A percentile compares a stretch with the other conserved stretches of the same genome.
These are phyloP conservation scores for Coniochaeta prunicola DNA, from an alignment of 2,329 filamentous ascomycete species.

Conservation along the genomic window DNA sequence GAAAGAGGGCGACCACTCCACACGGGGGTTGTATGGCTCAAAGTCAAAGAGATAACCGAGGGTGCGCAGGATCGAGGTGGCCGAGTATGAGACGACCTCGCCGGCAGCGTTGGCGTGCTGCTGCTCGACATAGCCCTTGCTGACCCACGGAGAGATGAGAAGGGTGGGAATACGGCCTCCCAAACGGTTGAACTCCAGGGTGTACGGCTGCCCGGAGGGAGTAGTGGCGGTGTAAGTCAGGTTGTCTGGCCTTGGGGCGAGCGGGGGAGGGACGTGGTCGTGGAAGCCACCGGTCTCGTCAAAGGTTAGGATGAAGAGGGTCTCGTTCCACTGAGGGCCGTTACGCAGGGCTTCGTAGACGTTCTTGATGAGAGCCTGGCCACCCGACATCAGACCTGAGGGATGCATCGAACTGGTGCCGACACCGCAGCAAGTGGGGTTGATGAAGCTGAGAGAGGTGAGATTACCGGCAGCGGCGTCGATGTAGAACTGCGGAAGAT, in stretches of 20 bases:
- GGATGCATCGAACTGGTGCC: slow-evolving; percentile 35
- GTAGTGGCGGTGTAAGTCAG: slow-evolving; percentile 27
- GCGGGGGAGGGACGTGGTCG: slow-evolving; percentile 35
- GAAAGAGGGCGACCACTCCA: slow-evolving; percentile 29
- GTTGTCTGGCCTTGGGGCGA: slow-evolving; percentile 29
- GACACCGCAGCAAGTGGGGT: slow-evolving; percentile 41
- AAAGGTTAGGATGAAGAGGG: slow-evolving; percentile 37
- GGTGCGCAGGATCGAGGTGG: slow-evolving; percentile 34
- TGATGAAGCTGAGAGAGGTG: slow-evolving; percentile 39
- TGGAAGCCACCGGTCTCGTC: slow-evolving; percentile 40
- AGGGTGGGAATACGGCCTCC: slow-evolving; percentile 35
- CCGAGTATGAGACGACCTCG: slow-evolving; percentile 28
- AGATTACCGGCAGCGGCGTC: slow-evolving; percentile 36
- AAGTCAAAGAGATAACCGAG: slow-evolving; percentile 34
- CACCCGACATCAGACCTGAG: slow-evolving; percentile 32
- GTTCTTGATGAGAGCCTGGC: slow-evolving; percentile 35
- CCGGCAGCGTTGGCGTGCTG: slow-evolving; percentile 24
- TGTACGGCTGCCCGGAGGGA: slow-evolving; percentile 24
- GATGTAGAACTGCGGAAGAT: slow-evolving; percentile 31
- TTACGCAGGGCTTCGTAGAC: slow-evolving; percentile 36
- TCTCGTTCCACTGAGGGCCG: slow-evolving; percentile 37
- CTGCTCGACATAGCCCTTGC: slow-evolving; percentile 30
- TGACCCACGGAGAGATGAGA: slow-evolving; percentile 35
- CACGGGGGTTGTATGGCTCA: slow-evolving; percentile 27
- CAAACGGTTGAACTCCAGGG: slow-evolving; percentile 31